These are phyloP conservation scores for Cornus kousa DNA, from an alignment of 148 eudicot species.

Conservation along the genomic window DNA sequence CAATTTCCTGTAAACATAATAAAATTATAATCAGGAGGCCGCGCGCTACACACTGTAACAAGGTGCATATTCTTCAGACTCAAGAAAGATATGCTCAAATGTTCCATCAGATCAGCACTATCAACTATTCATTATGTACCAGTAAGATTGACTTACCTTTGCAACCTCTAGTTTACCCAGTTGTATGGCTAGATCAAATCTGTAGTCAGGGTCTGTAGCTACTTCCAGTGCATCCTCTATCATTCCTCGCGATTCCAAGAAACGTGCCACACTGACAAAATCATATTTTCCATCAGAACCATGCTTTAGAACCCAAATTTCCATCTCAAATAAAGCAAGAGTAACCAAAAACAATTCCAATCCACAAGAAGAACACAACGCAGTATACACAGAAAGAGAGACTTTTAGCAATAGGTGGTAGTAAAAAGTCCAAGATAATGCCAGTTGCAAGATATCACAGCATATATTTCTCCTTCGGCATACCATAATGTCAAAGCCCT, in stretches of 20 bases:
- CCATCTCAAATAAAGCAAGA: background rate
- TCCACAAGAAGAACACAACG: background rate
- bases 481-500: background rate
- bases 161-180: conserved; percentile 89
- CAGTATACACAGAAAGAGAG: background rate
- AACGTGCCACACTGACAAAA: conserved; percentile 73
- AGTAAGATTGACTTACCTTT: conserved; percentile 40
- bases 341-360: background rate
- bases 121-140: background rate
- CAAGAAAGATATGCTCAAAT: background rate
- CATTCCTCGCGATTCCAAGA: conserved; percentile 94
- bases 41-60: no score
- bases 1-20: conserved; percentile 74
- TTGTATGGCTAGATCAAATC: conserved; percentile 97
- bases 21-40: background rate
- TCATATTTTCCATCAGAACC: conserved; percentile 6
- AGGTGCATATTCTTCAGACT: no score
- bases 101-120: background rate
- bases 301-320: conserved; percentile 3
- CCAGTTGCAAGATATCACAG: background rate
- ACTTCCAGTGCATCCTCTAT: conserved; percentile 93
- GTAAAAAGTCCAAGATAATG: no score
- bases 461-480: background rate
- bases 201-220: conserved; percentile 97
- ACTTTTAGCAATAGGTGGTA: background rate